Conservation (phyloP, 768 basidiomycete genomes). For the Xanthoconium stramineum region DNA sequence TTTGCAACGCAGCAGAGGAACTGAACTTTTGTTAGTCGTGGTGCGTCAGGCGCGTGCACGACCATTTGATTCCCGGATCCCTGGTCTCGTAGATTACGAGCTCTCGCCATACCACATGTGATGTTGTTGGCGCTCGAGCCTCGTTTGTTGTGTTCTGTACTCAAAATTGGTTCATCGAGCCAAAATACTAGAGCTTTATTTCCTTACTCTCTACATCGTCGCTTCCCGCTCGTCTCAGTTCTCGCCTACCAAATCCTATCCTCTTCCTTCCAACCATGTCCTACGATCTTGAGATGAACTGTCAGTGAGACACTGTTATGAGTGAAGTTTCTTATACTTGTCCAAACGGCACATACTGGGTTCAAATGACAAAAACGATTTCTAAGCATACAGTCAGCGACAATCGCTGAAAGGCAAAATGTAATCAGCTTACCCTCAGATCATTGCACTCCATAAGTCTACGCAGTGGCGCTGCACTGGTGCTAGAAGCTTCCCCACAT, state of each 20-base stretch:
- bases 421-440: not conserved
- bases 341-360: not conserved
- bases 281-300: constrained; percentile 1
- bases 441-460: not conserved
- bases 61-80: too few relatives aligned
- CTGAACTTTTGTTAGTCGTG: not conserved
- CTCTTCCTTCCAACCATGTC: not conserved
- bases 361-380: not conserved
- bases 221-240: too few relatives aligned
- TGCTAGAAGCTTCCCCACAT: not conserved
- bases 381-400: constrained; percentile 8
- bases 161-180: too few relatives aligned
- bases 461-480: not conserved
- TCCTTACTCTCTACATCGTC: too few relatives aligned
- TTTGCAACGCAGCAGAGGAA: not conserved
- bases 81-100: too few relatives aligned
- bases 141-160: too few relatives aligned
- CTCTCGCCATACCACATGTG: too few relatives aligned
- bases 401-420: not conserved
- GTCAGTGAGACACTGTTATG: too few relatives aligned
- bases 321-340: not conserved
- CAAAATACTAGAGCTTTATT: too few relatives aligned
- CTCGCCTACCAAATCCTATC: too few relatives aligned
- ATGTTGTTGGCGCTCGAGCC: too few relatives aligned
- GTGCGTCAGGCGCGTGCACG: too few relatives aligned